Conservation (phyloP, 441 rosid species). For the Adansonia gregorii region DNA sequence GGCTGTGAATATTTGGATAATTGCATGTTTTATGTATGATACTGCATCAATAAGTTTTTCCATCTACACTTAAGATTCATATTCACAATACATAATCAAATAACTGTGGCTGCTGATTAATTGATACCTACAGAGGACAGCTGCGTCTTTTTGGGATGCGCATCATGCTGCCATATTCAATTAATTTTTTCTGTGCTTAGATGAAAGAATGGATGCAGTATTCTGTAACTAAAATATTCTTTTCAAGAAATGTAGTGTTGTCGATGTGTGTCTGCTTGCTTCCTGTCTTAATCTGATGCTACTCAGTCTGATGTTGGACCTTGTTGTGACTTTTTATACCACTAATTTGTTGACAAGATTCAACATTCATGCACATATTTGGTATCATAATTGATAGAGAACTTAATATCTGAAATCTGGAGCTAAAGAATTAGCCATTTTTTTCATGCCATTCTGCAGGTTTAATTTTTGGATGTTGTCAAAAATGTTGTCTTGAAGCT, state of each 20-base stretch:
- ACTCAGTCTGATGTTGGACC: neutral
- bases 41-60: neutral
- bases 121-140: neutral
- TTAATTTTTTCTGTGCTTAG: neutral
- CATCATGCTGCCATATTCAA: neutral
- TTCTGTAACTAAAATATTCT: neutral
- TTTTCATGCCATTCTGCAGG: slow-evolving; percentile 42
- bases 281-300: neutral
- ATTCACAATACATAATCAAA: neutral
- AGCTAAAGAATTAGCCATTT: slow-evolving; percentile 34
- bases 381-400: neutral
- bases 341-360: neutral
- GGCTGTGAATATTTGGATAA: neutral
- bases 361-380: neutral
- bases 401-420: slow-evolving; percentile 2
- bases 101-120: neutral
- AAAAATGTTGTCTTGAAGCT: slow-evolving; percentile 31
- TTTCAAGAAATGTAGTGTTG: neutral
- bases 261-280: too few species aligned
- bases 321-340: neutral
- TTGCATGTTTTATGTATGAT: neutral
- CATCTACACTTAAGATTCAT: neutral
- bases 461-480: slow-evolving; percentile 21
- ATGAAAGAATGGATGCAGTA: neutral
- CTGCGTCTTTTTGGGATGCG: neutral